A percentile compares a stretch with the other conserved stretches of the same genome.
Evolutionary conservation across 306 rosid species (phyloP).

Genomic region (Gleditsia sinensis): DNA sequence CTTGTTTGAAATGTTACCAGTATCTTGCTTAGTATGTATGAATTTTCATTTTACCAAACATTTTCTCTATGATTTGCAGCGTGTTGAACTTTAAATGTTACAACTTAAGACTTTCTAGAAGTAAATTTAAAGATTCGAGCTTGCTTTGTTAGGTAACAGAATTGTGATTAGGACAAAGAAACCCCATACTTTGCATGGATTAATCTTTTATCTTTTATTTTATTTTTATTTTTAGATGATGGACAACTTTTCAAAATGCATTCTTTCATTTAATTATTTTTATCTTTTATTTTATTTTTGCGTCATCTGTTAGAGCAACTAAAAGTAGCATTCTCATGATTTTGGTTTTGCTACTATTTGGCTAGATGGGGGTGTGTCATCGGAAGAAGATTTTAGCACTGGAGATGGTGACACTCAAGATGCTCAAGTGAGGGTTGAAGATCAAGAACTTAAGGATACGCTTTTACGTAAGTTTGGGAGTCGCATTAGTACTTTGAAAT

Average conservation of each 20-base stretch:
- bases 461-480: constrained; percentile 86
- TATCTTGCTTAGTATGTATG: no score
- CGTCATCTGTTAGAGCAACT: background rate
- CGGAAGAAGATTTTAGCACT: constrained; percentile 74
- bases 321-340: background rate
- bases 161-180: background rate
- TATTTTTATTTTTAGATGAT: no score
- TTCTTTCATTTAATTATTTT: background rate
- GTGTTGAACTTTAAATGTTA: background rate
- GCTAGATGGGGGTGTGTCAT: constrained; percentile 72
- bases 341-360: constrained; percentile 8
- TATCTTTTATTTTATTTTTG: background rate
- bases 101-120: background rate
- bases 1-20: no score
- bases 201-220: background rate
- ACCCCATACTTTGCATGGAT: background rate
- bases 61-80: no score
- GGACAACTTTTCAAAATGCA: no score
- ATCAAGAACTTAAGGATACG: constrained; percentile 77
- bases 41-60: no score
- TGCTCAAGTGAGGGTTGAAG: constrained; percentile 56
- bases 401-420: constrained; percentile 74
- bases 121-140: background rate
- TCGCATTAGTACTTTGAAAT: constrained; percentile 75
- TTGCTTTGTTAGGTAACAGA: background rate